phyloP scores from a whole-genome alignment of 176 grass and related monocot genomes.

The Musa troglodytarum region DNA sequence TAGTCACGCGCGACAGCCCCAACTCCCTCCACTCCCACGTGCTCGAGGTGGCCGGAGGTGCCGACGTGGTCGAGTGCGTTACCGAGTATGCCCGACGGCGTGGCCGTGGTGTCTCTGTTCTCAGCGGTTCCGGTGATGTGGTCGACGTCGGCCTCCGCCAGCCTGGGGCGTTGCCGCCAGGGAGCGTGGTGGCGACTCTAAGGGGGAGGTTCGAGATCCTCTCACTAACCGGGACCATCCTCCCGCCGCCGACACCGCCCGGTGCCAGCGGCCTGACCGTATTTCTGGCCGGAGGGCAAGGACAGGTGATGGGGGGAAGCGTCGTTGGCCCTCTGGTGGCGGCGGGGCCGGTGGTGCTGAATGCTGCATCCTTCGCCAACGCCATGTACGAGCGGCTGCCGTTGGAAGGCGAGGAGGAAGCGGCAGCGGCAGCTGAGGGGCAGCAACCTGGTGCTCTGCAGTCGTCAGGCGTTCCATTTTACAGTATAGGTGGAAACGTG shows the following conservation, averaged over 20 bases:
- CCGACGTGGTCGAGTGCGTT: slow-evolving; percentile 5
- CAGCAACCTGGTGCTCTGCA: background rate
- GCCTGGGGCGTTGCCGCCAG: background rate
- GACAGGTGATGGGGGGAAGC: slow-evolving; percentile 2
- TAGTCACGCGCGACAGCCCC: slow-evolving; percentile 7
- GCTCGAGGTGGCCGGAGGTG: background rate
- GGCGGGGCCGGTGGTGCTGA: slow-evolving; percentile 1
- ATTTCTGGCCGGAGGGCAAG: background rate
- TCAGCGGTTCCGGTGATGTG: background rate
- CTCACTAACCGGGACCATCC: slow-evolving; percentile 1
- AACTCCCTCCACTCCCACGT: slow-evolving; percentile 9
- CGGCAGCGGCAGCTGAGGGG: background rate
- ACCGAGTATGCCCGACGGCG: slow-evolving; percentile 6
- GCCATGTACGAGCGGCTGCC: slow-evolving; percentile 3
- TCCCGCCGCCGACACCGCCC: slow-evolving; percentile 1
- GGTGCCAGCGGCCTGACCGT: background rate
- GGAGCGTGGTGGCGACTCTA: background rate
- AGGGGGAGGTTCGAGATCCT: slow-evolving; percentile 12
- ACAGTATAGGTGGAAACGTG: slow-evolving; percentile 69
- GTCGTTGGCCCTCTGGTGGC: slow-evolving; percentile 8
- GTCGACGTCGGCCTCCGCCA: background rate
- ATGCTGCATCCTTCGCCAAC: background rate
- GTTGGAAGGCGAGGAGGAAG: slow-evolving; percentile 3
- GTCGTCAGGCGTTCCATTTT: slow-evolving; percentile 50
- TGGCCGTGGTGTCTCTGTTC: background rate